Evolutionary conservation across 2,329 filamentous ascomycete genomes (phyloP).

Genomic region (Westerdykella aurantiaca): DNA sequence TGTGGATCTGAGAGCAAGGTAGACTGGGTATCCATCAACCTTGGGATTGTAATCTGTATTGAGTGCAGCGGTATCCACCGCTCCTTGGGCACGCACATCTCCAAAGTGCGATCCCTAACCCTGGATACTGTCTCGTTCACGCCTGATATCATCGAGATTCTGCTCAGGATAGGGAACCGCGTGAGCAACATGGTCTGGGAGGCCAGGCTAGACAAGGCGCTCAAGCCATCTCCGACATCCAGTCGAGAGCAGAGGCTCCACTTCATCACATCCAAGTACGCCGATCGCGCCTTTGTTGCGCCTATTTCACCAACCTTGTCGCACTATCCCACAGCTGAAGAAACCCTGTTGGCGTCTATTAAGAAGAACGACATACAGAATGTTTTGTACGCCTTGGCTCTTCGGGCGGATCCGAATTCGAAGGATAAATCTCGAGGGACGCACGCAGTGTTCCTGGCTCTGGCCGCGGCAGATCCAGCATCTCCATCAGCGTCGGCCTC

Average conservation of each 20-base stretch:
- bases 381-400: slow-evolving; percentile 82
- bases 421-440: slow-evolving; percentile 78
- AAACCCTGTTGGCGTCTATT: slow-evolving; percentile 83
- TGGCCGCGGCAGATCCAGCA: slow-evolving; percentile 88
- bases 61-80: slow-evolving; percentile 97
- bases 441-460: slow-evolving; percentile 81
- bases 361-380: slow-evolving; percentile 95
- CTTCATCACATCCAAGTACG: slow-evolving; percentile 95
- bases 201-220: slow-evolving; percentile 65
- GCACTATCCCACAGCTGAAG: slow-evolving; percentile 71
- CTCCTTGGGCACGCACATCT: slow-evolving; percentile 93
- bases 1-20: slow-evolving; percentile 88
- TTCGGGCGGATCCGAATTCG: slow-evolving; percentile 76
- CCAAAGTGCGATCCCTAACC: slow-evolving; percentile 91
- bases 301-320: slow-evolving; percentile 70
- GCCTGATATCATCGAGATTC: slow-evolving; percentile 89
- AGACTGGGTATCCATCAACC: slow-evolving; percentile 98
- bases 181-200: slow-evolving; percentile 98
- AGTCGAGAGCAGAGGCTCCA: slow-evolving; percentile 84
- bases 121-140: slow-evolving; percentile 96
- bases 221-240: slow-evolving; percentile 71
- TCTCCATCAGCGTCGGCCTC: slow-evolving; percentile 53
- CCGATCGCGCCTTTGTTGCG: slow-evolving; percentile 74
- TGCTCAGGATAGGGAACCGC: slow-evolving; percentile 86
- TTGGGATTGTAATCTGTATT: slow-evolving; percentile 93